A percentile compares a stretch with the other conserved stretches of the same genome.
phyloP scores from a whole-genome alignment of 495 filamentous ascomycete genomes.

The Coniosporium apollinis region DNA sequence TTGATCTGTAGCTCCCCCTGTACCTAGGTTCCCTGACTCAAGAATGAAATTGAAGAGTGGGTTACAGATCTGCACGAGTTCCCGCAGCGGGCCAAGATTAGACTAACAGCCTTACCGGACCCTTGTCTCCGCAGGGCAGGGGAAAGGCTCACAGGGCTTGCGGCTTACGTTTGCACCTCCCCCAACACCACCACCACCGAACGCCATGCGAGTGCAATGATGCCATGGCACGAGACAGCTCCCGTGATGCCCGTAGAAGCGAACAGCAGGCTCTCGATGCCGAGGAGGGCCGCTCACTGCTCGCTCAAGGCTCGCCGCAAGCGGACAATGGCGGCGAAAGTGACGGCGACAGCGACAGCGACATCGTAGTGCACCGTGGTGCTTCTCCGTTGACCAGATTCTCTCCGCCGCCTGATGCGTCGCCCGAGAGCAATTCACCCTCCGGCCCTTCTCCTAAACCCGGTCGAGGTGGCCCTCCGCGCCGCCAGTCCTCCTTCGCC shows the following conservation, averaged over 20 bases:
- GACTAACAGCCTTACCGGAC: no score
- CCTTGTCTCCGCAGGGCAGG: no score
- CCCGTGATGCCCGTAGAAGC: background rate
- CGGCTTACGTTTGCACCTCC: background rate
- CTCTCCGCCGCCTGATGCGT: background rate
- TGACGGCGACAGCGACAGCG: background rate
- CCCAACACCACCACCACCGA: background rate
- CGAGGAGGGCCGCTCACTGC: slow-evolving; percentile 1
- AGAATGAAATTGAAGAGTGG: no score
- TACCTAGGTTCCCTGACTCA: no score
- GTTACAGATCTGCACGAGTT: no score
- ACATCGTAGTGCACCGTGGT: background rate
- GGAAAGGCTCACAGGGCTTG: background rate
- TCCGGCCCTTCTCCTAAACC: background rate
- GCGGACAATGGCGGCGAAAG: background rate
- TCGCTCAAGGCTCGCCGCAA: background rate
- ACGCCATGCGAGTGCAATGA: background rate
- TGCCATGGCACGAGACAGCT: slow-evolving; percentile 6
- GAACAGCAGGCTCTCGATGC: background rate
- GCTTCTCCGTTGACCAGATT: background rate
- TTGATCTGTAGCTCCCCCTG: no score
- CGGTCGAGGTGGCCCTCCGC: background rate
- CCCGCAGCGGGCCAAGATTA: no score
- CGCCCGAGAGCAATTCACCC: background rate
- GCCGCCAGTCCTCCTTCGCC: slow-evolving; percentile 23